Evolutionary conservation across 148 eudicot genomes (phyloP), one percentile per base, ranked within the genome.

Genomic region (Silene latifolia): DNA sequence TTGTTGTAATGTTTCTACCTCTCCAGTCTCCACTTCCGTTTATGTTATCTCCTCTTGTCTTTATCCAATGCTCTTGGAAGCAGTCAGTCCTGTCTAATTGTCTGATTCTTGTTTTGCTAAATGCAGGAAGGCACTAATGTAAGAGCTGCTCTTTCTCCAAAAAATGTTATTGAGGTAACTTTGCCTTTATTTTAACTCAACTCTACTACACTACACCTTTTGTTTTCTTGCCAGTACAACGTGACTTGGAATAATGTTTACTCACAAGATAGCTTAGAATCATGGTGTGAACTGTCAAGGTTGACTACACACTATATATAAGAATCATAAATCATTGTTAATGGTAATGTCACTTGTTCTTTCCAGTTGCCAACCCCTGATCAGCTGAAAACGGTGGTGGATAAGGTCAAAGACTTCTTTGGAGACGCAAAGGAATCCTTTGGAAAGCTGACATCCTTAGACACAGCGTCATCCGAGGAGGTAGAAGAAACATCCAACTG

Each of bases 371-470:
- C 98, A 62, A 84, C 81, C 39, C 75, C 68, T 78, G 98, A 90
- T 63, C 77, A 95, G 83, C 97, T 95, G 42, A 92, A 86, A 87
- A 90, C 96, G 42, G 98, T 95, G 76, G 60, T 91, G 32, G 98
- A 92, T 71, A 92, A 95, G 56, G 98, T 92, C 65, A 85, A 84
- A 76, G 98, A 92, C 80, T 90, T 92, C 82, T 89, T 92, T 51
- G 98, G 98, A 63, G 88, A 87, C 73, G 93, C 96, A 35, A 90
- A 90, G 77, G 96, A 95, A 80, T 95, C 98, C 7, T 92, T 95
- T 46, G 97, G 98, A 51, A 95, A 95, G 82, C 39, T 91, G 47
- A 77, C 96, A 29, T 58, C 88, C 58, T 19, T 94, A 73, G 76
- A 85, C 79, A 56, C 86, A 20, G 58, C 82, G 7, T 48, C 89